Evolutionary conservation across 164 flowering plant genomes (phyloP), one percentile per base, ranked within the genome.

Genomic region (Kingdonia uniflora): DNA sequence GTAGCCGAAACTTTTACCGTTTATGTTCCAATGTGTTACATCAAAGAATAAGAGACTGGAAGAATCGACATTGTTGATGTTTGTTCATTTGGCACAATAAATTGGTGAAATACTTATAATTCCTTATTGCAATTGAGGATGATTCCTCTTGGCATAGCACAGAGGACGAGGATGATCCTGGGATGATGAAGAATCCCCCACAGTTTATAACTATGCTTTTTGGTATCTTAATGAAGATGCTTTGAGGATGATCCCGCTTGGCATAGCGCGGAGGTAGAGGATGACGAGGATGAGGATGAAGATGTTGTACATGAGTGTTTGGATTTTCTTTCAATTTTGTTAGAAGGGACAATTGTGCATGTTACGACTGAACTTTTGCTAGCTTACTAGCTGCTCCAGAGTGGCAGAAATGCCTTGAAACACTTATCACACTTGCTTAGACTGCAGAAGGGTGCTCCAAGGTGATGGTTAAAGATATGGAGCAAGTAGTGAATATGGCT

Each of bases 351-450:
- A 0, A 82, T 92, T 60, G 87, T 92, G 41, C 99, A 97, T 0
- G 97, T 92, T 53, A 97, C 99, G 0, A 82, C 95, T 0, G 91
- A 80, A 69, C 77, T 76, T 50, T 72, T 92, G 57, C 89, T 89
- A 0, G 82, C 73, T 0, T 88, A 73, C 46, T 92, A 61, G 82
- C 95, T 57, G 91, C 99, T 40, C 89, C 97, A 0, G 99, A 92
- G 68, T 92, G 99, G 99, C 89, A 88, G 68, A 92, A 86, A 65
- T 97, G 77, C 66, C 96, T 88, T 59, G 99, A 95, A 21, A 91
- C 99, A 0, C 74, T 88, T 11, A 92, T 88, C 59, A 81, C 97
- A 2, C 85, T 92, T 24, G 97, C 99, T 1, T 97, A 92, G 65
- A 92, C 88, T 58, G 99, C 99, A 0, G 99, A 92, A 69, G 99